Conservation (phyloP, 1,284 basidiomycete species). For the Coniferiporia weirii region DNA sequence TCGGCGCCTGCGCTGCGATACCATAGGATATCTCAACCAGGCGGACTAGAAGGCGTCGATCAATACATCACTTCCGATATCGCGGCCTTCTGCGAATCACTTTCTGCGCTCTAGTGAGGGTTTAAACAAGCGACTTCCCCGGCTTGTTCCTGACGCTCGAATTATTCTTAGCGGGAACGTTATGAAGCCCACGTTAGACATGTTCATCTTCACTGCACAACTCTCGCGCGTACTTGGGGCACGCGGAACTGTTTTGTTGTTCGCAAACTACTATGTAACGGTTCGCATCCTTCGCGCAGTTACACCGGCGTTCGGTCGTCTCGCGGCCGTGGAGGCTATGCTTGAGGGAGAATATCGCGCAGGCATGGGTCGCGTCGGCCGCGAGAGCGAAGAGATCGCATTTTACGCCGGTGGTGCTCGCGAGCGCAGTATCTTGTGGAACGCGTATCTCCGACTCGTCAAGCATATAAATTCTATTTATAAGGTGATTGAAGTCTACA, state of each 20-base stretch:
- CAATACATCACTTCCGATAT: slow-evolving; percentile 95
- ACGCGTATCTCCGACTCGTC: slow-evolving; percentile 77
- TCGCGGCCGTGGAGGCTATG: slow-evolving; percentile 86
- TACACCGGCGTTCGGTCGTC: slow-evolving; percentile 90
- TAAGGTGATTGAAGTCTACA: slow-evolving; percentile 48
- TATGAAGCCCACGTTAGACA: slow-evolving; percentile 87
- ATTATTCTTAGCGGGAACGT: slow-evolving; percentile 54
- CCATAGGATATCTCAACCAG: slow-evolving; percentile 53
- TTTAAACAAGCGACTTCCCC: not conserved
- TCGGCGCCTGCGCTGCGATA: slow-evolving; percentile 64
- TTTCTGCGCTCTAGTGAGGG: slow-evolving; percentile 84
- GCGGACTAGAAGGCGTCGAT: slow-evolving; percentile 72
- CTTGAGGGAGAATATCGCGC: slow-evolving; percentile 88
- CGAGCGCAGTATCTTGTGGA: slow-evolving; percentile 80
- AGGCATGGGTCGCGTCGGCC: slow-evolving; percentile 82
- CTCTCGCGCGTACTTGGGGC: slow-evolving; percentile 82
- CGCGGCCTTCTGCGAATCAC: slow-evolving; percentile 83
- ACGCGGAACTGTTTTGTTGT: slow-evolving; percentile 74
- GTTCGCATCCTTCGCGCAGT: slow-evolving; percentile 79
- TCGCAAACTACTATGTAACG: slow-evolving; percentile 83
- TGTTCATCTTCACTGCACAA: slow-evolving; percentile 92
- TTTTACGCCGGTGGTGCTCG: slow-evolving; percentile 90
- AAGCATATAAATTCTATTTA: slow-evolving; percentile 91
- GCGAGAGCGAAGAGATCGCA: slow-evolving; percentile 94
- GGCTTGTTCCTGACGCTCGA: not conserved